phyloP scores from a whole-genome alignment of 495 filamentous ascomycete genomes.

The Xylaria longipes region DNA sequence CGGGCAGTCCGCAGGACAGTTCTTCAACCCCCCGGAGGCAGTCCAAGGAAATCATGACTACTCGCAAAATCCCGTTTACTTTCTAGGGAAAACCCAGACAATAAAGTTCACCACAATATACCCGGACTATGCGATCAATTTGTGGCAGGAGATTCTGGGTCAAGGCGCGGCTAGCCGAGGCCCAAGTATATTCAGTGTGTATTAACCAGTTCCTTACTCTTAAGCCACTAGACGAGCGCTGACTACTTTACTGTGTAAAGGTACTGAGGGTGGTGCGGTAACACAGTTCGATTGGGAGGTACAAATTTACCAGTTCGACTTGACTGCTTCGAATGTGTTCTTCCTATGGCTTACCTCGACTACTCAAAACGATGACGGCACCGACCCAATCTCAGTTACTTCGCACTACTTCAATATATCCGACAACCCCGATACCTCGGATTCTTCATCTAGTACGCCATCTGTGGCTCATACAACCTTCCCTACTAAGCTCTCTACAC shows the following conservation, averaged over 20 bases:
- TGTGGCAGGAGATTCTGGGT: slow-evolving; percentile 31
- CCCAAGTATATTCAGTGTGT: slow-evolving; percentile 33
- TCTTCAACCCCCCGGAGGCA: slow-evolving; percentile 29
- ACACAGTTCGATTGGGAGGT: slow-evolving; percentile 44
- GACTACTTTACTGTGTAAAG: background rate
- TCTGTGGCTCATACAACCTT: slow-evolving; percentile 6
- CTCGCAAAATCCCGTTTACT: slow-evolving; percentile 29
- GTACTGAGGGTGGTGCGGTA: slow-evolving; percentile 19
- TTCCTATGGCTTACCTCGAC: slow-evolving; percentile 38
- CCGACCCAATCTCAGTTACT: slow-evolving; percentile 21
- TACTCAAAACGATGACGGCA: slow-evolving; percentile 21
- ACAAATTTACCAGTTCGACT: slow-evolving; percentile 37
- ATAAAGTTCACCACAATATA: slow-evolving; percentile 35
- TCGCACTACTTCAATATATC: slow-evolving; percentile 46
- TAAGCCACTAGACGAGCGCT: background rate
- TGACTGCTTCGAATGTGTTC: slow-evolving; percentile 37
- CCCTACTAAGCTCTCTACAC: background rate
- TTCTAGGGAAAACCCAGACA: slow-evolving; percentile 26
- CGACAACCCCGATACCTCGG: background rate
- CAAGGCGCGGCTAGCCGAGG: slow-evolving; percentile 23
- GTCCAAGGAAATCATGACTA: slow-evolving; percentile 14
- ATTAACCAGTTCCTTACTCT: background rate
- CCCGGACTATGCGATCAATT: slow-evolving; percentile 29
- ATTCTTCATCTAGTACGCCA: slow-evolving; percentile 4
- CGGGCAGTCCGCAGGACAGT: slow-evolving; percentile 23